phyloP scores from a whole-genome alignment of 2,329 filamentous ascomycete species.

The Eutypella sp. region DNA sequence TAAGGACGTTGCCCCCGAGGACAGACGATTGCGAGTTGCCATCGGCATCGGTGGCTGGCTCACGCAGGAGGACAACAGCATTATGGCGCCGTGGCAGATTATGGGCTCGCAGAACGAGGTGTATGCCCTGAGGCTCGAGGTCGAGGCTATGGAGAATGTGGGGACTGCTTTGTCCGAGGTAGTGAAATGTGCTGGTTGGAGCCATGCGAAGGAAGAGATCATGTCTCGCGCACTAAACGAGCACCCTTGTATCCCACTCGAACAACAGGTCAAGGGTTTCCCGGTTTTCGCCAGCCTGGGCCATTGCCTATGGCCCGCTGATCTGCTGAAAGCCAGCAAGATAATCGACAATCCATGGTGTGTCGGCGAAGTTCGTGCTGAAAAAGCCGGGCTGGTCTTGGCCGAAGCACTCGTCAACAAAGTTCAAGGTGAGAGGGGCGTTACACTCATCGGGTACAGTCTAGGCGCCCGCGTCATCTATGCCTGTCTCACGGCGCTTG shows the following conservation, averaged over 20 bases:
- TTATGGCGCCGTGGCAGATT: constrained; percentile 73
- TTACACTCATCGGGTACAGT: constrained; percentile 77
- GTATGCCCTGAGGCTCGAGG: constrained; percentile 81
- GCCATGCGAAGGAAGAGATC: constrained; percentile 53
- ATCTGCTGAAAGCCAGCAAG: constrained; percentile 62
- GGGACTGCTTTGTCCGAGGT: constrained; percentile 74
- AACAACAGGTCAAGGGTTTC: constrained; percentile 11
- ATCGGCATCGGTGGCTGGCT: constrained; percentile 83
- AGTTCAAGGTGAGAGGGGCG: constrained; percentile 75
- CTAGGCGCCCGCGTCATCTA: constrained; percentile 79
- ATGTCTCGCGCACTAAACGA: constrained; percentile 41
- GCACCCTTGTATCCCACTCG: neutral
- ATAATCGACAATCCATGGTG: constrained; percentile 80
- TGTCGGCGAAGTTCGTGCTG: constrained; percentile 68
- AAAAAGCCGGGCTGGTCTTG: constrained; percentile 65
- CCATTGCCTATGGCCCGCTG: constrained; percentile 56
- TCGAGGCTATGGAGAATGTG: constrained; percentile 69
- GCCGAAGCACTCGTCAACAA: constrained; percentile 79
- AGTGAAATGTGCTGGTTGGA: constrained; percentile 77
- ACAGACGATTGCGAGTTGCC: constrained; percentile 71
- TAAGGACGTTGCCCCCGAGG: constrained; percentile 46
- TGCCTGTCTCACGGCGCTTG: constrained; percentile 70
- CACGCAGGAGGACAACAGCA: constrained; percentile 59
- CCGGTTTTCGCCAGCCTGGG: constrained; percentile 53
- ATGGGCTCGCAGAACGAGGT: constrained; percentile 70